Base-by-base conservation (phyloP, 352 stramenopile species). In the Albugo candida region DNA sequence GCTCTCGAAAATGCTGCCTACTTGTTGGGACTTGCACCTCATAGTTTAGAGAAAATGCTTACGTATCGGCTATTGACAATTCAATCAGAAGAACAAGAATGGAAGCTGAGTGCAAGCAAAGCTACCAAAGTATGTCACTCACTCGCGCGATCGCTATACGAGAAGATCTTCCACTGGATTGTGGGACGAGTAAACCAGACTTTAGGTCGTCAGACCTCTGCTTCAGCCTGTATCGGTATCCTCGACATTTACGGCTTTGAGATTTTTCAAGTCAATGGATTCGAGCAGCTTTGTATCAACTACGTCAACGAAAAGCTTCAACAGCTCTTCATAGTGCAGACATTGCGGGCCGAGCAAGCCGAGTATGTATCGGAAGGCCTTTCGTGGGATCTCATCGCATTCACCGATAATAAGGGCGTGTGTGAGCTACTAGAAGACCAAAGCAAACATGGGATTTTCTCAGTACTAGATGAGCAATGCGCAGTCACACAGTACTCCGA, bases 231-330 rank as follows among this genome's bases (percentile, higher is more conserved):
- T 56, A 87, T 93, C 46, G 79, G 81, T 5, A 86, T 93, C 45
- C 60, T 93, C 38, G 81, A 93, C 53, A 93, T 93, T 54, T 93
- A 88, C 53, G 81, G 81, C 1, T 93, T 93, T 46, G 81, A 93
- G 60, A 91, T 91, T 51, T 91, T 93, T 42, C 69, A 91, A 10
- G 67, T 82, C 41, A 95, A 95, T 52, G 72, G 72, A 37, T 94
- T 93, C 48, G 81, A 93, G 63, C 81, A 93, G 64, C 64, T 93
- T 21, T 86, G 81, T 48, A 92, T 92, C 57, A 92, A 92, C 63
- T 92, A 92, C 54, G 79, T 84, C 48, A 92, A 92, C 62, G 74
- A 87, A 50, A 87, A 87, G 55, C 69, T 87, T 24, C 78, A 91
- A 58, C 75, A 86, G 52, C 61, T 88, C 5, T 93, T 93, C 55